These are phyloP conservation scores for Mycena sanguinolenta DNA, from an alignment of 768 basidiomycete genomes.

Conservation along the genomic window DNA sequence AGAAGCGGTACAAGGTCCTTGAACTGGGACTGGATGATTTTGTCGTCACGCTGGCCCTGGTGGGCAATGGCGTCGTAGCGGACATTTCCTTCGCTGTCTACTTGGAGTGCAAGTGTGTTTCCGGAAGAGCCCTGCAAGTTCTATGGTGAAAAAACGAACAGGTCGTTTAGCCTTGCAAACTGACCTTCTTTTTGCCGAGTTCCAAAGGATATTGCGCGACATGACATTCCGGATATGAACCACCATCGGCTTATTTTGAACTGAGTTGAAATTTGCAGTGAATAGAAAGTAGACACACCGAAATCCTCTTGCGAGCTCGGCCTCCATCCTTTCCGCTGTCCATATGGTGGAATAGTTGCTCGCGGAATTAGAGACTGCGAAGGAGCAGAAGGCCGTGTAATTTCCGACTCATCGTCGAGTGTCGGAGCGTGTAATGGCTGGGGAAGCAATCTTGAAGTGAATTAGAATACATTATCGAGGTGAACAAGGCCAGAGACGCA, in stretches of 20 bases:
- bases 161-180: constrained; percentile 38
- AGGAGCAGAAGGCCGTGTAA: constrained; percentile 47
- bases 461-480: constrained; percentile 20
- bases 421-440: constrained; percentile 68
- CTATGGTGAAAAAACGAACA: constrained; percentile 7
- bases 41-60: constrained; percentile 91
- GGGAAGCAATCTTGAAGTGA: constrained; percentile 72
- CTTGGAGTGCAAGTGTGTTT: constrained; percentile 96
- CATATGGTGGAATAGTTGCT: constrained; percentile 82
- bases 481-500: constrained; percentile 54
- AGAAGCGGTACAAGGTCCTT: constrained; percentile 96
- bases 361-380: constrained; percentile 63
- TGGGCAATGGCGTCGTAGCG: constrained; percentile 97
- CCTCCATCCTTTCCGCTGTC: constrained; percentile 88
- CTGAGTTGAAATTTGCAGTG: not conserved
- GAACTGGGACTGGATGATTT: constrained; percentile 93
- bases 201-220: constrained; percentile 97
- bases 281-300: constrained; percentile 60
- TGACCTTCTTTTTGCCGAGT: constrained; percentile 94
- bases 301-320: constrained; percentile 88
- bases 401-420: constrained; percentile 75
- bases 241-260: constrained; percentile 75
- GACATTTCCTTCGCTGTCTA: constrained; percentile 96
- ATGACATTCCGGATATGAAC: constrained; percentile 95
- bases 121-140: constrained; percentile 82